A percentile compares a stretch with the other conserved stretches of the same genome.
These are phyloP conservation scores for Aspergillus ochraceus DNA, from an alignment of 2,329 filamentous ascomycete genomes.

Conservation along the genomic window DNA sequence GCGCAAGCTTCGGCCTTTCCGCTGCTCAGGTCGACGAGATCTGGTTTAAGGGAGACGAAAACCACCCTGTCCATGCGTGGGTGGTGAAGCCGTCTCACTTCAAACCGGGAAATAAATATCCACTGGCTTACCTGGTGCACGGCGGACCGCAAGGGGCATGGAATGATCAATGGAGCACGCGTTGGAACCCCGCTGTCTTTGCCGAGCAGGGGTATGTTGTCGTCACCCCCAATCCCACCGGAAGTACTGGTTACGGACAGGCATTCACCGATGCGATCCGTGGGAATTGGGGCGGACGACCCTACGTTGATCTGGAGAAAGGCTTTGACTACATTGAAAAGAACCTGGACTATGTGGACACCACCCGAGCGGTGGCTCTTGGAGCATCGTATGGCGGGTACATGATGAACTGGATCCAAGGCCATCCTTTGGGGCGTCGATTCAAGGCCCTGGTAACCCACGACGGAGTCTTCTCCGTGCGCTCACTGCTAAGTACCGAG, in stretches of 20 bases:
- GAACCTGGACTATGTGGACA: conserved; percentile 55
- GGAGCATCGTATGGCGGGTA: conserved; percentile 61
- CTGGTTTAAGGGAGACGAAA: conserved; percentile 48
- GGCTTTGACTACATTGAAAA: conserved; percentile 54
- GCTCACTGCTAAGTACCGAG: conserved; percentile 47
- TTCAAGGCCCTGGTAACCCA: conserved; percentile 61
- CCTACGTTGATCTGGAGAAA: conserved; percentile 57
- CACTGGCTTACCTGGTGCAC: conserved; percentile 55
- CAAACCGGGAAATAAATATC: conserved; percentile 49
- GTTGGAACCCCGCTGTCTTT: conserved; percentile 58
- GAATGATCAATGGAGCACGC: conserved; percentile 55
- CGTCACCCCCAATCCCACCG: conserved; percentile 60
- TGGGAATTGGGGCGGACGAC: conserved; percentile 54
- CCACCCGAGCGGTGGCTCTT: conserved; percentile 52
- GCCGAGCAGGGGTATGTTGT: conserved; percentile 63
- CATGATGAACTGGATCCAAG: conserved; percentile 61
- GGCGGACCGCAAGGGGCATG: conserved; percentile 54
- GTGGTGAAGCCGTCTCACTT: conserved; percentile 51
- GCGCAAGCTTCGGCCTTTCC: conserved; percentile 43
- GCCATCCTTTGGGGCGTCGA: conserved; percentile 54
- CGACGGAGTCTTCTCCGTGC: conserved; percentile 50
- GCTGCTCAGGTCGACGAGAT: conserved; percentile 44
- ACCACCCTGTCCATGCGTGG: conserved; percentile 46
- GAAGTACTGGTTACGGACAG: conserved; percentile 59
- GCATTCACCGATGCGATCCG: conserved; percentile 54